Evolutionary conservation across 176 grass and related monocot species (phyloP).

Genomic region (Alopecurus myosuroides): DNA sequence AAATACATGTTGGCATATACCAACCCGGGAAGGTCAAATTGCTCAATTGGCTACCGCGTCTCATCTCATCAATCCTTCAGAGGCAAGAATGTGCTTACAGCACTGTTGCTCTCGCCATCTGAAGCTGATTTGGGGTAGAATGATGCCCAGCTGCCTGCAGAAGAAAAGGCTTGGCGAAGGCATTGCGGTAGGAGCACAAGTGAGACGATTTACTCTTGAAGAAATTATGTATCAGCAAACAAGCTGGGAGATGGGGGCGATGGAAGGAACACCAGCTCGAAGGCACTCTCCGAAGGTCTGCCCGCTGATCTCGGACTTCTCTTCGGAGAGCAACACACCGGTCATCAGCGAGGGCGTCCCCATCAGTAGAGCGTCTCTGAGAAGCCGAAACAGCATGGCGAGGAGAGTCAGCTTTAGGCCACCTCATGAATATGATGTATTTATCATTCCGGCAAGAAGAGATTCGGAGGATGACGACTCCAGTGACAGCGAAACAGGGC

Average conservation of each 20-base stretch:
- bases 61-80: neutral
- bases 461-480: neutral
- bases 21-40: neutral
- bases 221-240: conserved; percentile 25
- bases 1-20: neutral
- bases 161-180: neutral
- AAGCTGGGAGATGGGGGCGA: conserved; percentile 11
- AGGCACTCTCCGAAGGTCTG: conserved; percentile 32
- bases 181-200: neutral
- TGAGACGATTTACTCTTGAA: conserved; percentile 19
- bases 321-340: neutral
- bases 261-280: conserved; percentile 2
- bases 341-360: neutral
- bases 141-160: conserved; percentile 25
- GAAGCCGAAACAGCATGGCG: neutral
- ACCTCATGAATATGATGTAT: conserved; percentile 33
- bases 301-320: conserved; percentile 21
- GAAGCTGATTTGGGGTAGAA: conserved; percentile 4
- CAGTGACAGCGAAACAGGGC: neutral
- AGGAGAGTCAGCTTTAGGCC: conserved; percentile 33
- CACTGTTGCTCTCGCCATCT: conserved; percentile 3
- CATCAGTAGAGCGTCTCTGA: conserved; percentile 6
- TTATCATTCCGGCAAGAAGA: conserved; percentile 29
- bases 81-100: conserved; percentile 7
- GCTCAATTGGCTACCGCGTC: neutral